Percentiles rank a stretch among this genome's conserved stretches.
Conservation (phyloP, 2,329 filamentous ascomycete genomes). For the Pseudovirgaria hyperparasitica region DNA sequence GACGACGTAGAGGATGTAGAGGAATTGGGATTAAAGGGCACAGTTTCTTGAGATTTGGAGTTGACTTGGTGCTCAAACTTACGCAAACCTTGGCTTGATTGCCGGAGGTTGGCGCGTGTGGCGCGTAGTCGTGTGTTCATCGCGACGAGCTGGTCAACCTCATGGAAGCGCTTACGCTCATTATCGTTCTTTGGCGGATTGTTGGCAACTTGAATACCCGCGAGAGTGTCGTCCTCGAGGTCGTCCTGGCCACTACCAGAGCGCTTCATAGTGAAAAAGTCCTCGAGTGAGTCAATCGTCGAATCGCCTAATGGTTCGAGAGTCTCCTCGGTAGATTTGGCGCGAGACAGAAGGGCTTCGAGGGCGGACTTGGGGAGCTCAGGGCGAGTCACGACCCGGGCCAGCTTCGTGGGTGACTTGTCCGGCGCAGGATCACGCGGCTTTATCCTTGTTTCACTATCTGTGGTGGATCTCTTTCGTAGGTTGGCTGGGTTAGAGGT, state of each 20-base stretch:
- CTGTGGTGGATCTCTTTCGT: neutral
- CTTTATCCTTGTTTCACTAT: neutral
- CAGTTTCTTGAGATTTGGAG: too few species aligned
- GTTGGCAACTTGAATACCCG: slow-evolving; percentile 16
- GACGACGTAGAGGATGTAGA: neutral
- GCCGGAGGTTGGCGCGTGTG: slow-evolving; percentile 29
- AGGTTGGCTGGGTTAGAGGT: too few species aligned
- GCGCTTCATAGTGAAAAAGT: slow-evolving; percentile 20
- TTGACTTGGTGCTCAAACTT: slow-evolving; percentile 29
- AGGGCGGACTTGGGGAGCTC: slow-evolving; percentile 22
- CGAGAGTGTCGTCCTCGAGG: slow-evolving; percentile 20
- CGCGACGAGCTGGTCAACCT: slow-evolving; percentile 26
- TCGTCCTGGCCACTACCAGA: slow-evolving; percentile 8
- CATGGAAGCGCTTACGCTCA: slow-evolving; percentile 29
- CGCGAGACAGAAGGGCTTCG: slow-evolving; percentile 27
- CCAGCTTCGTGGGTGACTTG: too few species aligned
- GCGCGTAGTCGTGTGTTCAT: slow-evolving; percentile 29
- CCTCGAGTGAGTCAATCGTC: slow-evolving; percentile 35
- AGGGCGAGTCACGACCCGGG: too few species aligned
- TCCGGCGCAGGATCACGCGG: too few species aligned
- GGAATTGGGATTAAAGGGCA: neutral
- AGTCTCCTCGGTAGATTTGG: slow-evolving; percentile 12
- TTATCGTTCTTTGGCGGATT: slow-evolving; percentile 22
- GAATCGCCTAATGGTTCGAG: slow-evolving; percentile 29
- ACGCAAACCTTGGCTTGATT: slow-evolving; percentile 29